Evolutionary conservation across 1,139 yeast genomes (phyloP).

Genomic region (Lodderomyces beijingensis): DNA sequence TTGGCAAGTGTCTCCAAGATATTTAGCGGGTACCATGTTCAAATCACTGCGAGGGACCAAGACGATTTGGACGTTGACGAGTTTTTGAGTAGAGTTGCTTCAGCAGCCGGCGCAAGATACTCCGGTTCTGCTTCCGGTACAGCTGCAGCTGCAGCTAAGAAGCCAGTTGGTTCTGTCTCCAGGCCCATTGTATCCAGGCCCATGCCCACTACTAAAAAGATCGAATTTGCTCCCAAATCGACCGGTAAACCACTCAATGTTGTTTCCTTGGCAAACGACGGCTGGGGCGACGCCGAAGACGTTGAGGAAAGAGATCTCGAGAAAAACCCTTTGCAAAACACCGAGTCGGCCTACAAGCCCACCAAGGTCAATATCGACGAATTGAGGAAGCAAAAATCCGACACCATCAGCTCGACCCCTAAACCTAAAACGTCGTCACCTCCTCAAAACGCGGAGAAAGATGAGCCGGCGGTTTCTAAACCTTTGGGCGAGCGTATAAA

Average conservation of each 20-base stretch:
- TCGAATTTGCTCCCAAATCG: slow-evolving; percentile 33
- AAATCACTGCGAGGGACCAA: slow-evolving; percentile 90
- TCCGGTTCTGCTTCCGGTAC: slow-evolving; percentile 30
- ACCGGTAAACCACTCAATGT: slow-evolving; percentile 37
- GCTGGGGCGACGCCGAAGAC: slow-evolving; percentile 63
- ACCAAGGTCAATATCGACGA: slow-evolving; percentile 45
- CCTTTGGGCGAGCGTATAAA: slow-evolving; percentile 43
- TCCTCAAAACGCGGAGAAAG: slow-evolving; percentile 20
- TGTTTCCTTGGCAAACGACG: slow-evolving; percentile 39
- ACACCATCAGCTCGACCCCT: slow-evolving; percentile 43
- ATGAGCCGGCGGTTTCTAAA: slow-evolving; percentile 27
- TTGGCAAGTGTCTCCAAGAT: slow-evolving; percentile 69
- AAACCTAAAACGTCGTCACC: slow-evolving; percentile 15
- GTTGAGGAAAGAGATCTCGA: slow-evolving; percentile 67
- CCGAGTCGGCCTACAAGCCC: slow-evolving; percentile 69
- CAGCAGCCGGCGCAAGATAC: slow-evolving; percentile 96
- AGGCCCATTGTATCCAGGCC: slow-evolving; percentile 19
- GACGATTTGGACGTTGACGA: slow-evolving; percentile 84
- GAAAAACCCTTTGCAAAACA: slow-evolving; percentile 54
- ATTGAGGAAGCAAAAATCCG: slow-evolving; percentile 44
- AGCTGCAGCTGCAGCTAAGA: slow-evolving; percentile 13
- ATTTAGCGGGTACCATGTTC: slow-evolving; percentile 85
- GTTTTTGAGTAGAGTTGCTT: slow-evolving; percentile 69
- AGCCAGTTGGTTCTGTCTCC: slow-evolving; percentile 9
- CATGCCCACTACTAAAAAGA: slow-evolving; percentile 16